Percentiles rank a stretch among this genome's conserved stretches.
Evolutionary conservation across 2,329 filamentous ascomycete genomes (phyloP).

Genomic region (Neonectria punicea): DNA sequence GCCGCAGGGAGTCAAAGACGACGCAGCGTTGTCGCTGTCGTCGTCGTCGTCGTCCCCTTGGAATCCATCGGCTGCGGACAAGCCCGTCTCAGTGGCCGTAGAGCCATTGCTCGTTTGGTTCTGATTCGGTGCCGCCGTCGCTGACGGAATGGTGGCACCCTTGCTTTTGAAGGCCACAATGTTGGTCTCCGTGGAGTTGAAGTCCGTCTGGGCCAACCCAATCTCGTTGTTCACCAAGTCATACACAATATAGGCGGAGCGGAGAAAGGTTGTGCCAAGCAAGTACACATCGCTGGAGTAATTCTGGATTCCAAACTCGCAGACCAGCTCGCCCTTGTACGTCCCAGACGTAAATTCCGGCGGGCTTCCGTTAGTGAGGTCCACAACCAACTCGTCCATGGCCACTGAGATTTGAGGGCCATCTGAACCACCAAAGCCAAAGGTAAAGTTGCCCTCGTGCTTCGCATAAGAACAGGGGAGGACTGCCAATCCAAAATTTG

Average conservation of each 20-base stretch:
- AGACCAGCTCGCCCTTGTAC: slow-evolving; percentile 58
- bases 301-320: slow-evolving; percentile 68
- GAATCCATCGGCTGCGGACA: slow-evolving; percentile 47
- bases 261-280: slow-evolving; percentile 68
- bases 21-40: slow-evolving; percentile 30
- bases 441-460: slow-evolving; percentile 61
- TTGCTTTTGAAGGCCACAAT: slow-evolving; percentile 61
- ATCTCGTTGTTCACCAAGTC: slow-evolving; percentile 68
- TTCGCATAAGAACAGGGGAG: slow-evolving; percentile 61
- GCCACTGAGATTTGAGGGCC: slow-evolving; percentile 62
- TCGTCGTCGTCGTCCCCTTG: slow-evolving; percentile 35
- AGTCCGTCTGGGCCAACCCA: slow-evolving; percentile 64
- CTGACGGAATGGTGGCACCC: slow-evolving; percentile 61
- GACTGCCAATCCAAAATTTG: slow-evolving; percentile 51
- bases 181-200: slow-evolving; percentile 62
- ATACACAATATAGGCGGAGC: slow-evolving; percentile 70
- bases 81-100: slow-evolving; percentile 10
- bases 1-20: slow-evolving; percentile 23
- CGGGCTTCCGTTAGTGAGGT: slow-evolving; percentile 50
- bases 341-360: slow-evolving; percentile 52
- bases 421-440: slow-evolving; percentile 61
- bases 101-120: slow-evolving; percentile 43
- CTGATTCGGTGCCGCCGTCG: slow-evolving; percentile 57
- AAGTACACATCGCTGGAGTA: slow-evolving; percentile 55
- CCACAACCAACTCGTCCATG: slow-evolving; percentile 67